Conservation (phyloP, 2,329 filamentous ascomycete species). For the Gyromitra esculenta region DNA sequence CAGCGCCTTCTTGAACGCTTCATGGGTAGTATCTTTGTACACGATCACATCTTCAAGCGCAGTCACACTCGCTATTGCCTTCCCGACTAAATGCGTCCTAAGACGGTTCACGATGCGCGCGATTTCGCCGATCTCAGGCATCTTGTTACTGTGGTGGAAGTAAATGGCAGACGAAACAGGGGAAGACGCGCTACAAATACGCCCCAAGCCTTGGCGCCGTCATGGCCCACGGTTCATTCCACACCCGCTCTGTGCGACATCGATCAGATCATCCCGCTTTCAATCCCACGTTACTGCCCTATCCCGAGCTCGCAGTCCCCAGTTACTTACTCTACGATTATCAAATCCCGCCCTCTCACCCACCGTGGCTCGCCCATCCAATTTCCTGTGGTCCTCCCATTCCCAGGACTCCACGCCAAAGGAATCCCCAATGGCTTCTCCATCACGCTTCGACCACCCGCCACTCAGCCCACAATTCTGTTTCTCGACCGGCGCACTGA, state of each 20-base stretch:
- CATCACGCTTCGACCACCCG: constrained; percentile 60
- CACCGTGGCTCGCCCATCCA: constrained; percentile 27
- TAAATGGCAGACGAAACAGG: neutral
- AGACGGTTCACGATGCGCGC: constrained; percentile 71
- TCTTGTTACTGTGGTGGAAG: constrained; percentile 56
- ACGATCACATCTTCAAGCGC: constrained; percentile 83
- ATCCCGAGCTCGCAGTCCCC: neutral
- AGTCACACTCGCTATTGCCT: constrained; percentile 75
- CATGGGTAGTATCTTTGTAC: constrained; percentile 85
- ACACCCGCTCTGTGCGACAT: constrained; percentile 6
- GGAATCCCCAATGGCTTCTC: constrained; percentile 17
- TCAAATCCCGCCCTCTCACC: neutral
- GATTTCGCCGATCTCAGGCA: constrained; percentile 73
- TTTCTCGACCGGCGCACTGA: constrained; percentile 74
- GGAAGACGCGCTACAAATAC: constrained; percentile 9
- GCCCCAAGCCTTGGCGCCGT: constrained; percentile 26
- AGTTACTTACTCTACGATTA: neutral
- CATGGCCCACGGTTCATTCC: neutral
- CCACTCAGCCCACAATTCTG: constrained; percentile 78
- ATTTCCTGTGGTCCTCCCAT: constrained; percentile 37
- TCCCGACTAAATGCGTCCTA: constrained; percentile 82
- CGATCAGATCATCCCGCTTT: constrained; percentile 1
- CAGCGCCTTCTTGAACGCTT: constrained; percentile 77
- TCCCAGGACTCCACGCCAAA: neutral
- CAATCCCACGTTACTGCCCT: constrained; percentile 5